Conservation (phyloP, 257 asterid genomes). For the Linaria vulgaris region DNA sequence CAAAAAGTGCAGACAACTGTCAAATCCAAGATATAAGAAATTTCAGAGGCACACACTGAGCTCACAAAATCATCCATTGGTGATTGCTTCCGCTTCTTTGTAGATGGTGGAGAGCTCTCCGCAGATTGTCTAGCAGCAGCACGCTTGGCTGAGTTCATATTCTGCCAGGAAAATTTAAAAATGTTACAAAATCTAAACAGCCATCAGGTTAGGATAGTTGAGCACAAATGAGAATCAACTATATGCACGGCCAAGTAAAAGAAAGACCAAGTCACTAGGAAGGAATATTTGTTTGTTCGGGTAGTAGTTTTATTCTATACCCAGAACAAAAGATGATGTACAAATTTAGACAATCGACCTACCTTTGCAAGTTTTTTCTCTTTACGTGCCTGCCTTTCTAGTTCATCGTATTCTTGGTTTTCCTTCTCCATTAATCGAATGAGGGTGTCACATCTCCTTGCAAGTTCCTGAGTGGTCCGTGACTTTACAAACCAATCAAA, state of each 20-base stretch:
- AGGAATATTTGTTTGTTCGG: background rate
- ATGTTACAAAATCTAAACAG: background rate
- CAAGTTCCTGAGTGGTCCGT: constrained; percentile 96
- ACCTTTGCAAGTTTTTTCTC: constrained; percentile 96
- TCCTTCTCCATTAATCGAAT: constrained; percentile 89
- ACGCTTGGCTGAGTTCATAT: constrained; percentile 71
- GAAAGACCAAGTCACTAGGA: background rate
- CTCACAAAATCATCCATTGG: constrained; percentile 73
- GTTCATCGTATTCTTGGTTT: constrained; percentile 93
- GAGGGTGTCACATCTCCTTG: constrained; percentile 96
- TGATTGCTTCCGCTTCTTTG: constrained; percentile 74
- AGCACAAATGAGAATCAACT: background rate
- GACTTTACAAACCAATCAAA: constrained; percentile 99
- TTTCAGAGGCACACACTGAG: constrained; percentile 47
- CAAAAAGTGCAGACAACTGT: background rate
- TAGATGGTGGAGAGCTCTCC: constrained; percentile 67
- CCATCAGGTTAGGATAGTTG: background rate
- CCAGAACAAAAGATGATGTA: background rate
- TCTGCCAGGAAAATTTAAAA: constrained; percentile 36
- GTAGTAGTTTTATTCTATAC: background rate
- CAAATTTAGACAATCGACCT: background rate
- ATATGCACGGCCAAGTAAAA: background rate
- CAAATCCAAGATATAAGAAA: background rate
- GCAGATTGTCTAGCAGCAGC: constrained; percentile 67
- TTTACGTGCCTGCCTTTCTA: constrained; percentile 97